These are phyloP conservation scores for Penicillium crystallinum DNA, from an alignment of 495 filamentous ascomycete species.

Conservation along the genomic window DNA sequence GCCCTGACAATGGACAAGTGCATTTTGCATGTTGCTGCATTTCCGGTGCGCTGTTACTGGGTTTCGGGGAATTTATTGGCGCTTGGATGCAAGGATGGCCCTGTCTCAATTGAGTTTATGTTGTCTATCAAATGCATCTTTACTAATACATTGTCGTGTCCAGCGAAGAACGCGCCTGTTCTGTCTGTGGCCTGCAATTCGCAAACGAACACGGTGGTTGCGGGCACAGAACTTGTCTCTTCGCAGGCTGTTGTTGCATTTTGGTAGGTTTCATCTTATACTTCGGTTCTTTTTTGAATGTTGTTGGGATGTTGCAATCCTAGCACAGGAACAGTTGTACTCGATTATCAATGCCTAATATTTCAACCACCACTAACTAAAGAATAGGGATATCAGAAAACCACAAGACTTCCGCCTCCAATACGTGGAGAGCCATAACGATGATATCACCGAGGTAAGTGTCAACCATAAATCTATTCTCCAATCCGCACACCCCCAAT, in stretches of 20 bases:
- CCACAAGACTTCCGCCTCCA: slow-evolving; percentile 47
- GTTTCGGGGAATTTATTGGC: slow-evolving; percentile 11
- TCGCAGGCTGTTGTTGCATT: slow-evolving; percentile 67
- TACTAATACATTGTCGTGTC: slow-evolving; percentile 2
- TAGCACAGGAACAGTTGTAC: neutral
- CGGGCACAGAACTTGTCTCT: slow-evolving; percentile 73
- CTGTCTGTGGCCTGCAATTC: slow-evolving; percentile 64
- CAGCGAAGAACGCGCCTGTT: slow-evolving; percentile 48
- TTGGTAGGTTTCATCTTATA: slow-evolving; percentile 49
- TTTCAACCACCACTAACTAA: slow-evolving; percentile 22
- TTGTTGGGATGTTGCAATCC: neutral
- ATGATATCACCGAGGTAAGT: slow-evolving; percentile 78
- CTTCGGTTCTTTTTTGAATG: neutral
- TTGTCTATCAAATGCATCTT: neutral
- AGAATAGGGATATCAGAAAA: slow-evolving; percentile 64
- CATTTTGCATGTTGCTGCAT: neutral
- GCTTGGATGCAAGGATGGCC: slow-evolving; percentile 3
- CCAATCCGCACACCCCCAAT: neutral
- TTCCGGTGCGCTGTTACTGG: slow-evolving; percentile 2
- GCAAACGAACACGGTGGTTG: slow-evolving; percentile 56
- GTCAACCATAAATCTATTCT: too few relatives aligned
- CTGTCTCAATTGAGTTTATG: neutral
- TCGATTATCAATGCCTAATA: neutral
- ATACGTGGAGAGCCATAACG: slow-evolving; percentile 84
- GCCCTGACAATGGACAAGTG: neutral